Conservation (phyloP, 345 rosid genomes). For the Excoecaria cochinchinensis region DNA sequence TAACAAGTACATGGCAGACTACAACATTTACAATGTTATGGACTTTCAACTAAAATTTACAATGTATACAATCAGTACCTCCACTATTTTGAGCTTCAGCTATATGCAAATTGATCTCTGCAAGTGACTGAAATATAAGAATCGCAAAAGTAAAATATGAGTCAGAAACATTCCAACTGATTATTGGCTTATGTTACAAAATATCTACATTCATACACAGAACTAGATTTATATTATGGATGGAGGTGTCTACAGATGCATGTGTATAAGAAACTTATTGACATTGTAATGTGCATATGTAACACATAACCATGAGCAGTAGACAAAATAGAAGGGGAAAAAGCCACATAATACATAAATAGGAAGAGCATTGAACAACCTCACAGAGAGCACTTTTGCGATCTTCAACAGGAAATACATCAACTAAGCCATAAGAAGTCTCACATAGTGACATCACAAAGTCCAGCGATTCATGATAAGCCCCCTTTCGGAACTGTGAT, state of each 20-base stretch:
- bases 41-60: neutral
- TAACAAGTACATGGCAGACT: neutral
- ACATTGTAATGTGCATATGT: neutral
- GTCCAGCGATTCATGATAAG: slow-evolving; percentile 92
- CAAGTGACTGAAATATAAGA: slow-evolving; percentile 71
- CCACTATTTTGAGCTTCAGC: slow-evolving; percentile 80
- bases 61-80: slow-evolving; percentile 47
- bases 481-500: slow-evolving; percentile 83
- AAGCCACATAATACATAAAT: slow-evolving; percentile 8
- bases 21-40: neutral
- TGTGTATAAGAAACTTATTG: neutral
- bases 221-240: neutral
- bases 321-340: neutral
- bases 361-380: slow-evolving; percentile 41
- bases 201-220: neutral
- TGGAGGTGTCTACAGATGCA: too few relatives aligned
- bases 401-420: slow-evolving; percentile 96
- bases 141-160: slow-evolving; percentile 27
- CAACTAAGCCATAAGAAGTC: slow-evolving; percentile 92
- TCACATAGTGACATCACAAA: slow-evolving; percentile 90
- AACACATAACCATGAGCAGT: neutral
- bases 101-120: slow-evolving; percentile 74
- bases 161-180: slow-evolving; percentile 28
- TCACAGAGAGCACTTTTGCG: slow-evolving; percentile 89
- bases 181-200: neutral